phyloP scores from a whole-genome alignment of 2,329 filamentous ascomycete species.

The Aschersonia sp. region DNA sequence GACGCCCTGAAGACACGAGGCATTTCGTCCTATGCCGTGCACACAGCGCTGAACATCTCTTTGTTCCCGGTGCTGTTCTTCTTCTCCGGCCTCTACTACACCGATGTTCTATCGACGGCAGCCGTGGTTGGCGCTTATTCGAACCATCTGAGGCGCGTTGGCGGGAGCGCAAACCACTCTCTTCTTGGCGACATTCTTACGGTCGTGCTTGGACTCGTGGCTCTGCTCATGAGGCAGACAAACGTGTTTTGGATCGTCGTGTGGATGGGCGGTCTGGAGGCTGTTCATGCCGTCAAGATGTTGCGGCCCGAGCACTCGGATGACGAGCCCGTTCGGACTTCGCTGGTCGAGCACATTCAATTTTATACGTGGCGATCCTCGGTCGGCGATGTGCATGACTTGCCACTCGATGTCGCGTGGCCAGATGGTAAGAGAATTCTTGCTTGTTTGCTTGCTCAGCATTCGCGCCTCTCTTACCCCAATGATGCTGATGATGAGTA shows the following conservation, averaged over 20 bases:
- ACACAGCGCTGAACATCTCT: constrained; percentile 63
- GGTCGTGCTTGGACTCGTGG: constrained; percentile 43
- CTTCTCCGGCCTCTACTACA: constrained; percentile 92
- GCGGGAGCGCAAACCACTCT: constrained; percentile 12
- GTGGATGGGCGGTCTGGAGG: constrained; percentile 52
- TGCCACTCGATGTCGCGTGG: constrained; percentile 28
- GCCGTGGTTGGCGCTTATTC: constrained; percentile 58
- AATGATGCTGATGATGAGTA: no score
- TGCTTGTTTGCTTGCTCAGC: no score
- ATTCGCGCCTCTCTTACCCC: no score
- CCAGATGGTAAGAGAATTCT: constrained; percentile 29
- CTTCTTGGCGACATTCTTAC: constrained; percentile 25
- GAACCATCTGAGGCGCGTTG: constrained; percentile 33
- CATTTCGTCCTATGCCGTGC: constrained; percentile 28
- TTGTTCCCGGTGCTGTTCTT: constrained; percentile 89
- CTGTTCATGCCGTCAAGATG: constrained; percentile 33
- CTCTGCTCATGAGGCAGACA: constrained; percentile 76
- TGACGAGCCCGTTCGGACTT: constrained; percentile 14
- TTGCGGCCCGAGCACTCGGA: constrained; percentile 18
- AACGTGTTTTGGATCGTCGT: constrained; percentile 93
- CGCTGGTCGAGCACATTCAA: constrained; percentile 18
- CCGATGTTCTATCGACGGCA: constrained; percentile 71
- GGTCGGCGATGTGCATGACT: constrained; percentile 40
- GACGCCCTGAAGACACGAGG: background rate
- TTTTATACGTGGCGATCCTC: constrained; percentile 29